Percentiles rank a stretch among this genome's conserved stretches.
Evolutionary conservation across 1,139 yeast genomes (phyloP).

Genomic region (Suhomyces bokatorum): DNA sequence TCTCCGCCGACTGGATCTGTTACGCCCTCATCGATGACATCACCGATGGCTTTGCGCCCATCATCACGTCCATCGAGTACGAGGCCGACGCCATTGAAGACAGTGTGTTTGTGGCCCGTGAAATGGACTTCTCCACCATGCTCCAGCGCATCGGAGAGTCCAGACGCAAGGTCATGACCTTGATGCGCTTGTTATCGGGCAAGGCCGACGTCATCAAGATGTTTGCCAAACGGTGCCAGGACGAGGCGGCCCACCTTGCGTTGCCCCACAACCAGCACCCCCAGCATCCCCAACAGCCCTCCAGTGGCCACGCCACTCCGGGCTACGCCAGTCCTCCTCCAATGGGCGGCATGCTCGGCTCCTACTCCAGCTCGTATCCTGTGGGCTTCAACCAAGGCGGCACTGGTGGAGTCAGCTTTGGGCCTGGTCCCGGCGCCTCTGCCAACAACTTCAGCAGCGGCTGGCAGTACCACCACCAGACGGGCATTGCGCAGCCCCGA

Average conservation of each 20-base stretch:
- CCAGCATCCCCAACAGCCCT: too few relatives aligned
- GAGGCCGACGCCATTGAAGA: constrained; percentile 95
- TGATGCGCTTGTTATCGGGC: constrained; percentile 86
- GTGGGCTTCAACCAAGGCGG: constrained; percentile 17
- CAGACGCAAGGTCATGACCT: constrained; percentile 86
- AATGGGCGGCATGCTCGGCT: constrained; percentile 7
- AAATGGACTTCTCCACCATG: constrained; percentile 66
- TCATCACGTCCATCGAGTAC: constrained; percentile 79
- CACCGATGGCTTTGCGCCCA: constrained; percentile 91
- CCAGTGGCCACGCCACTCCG: neutral
- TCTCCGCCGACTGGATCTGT: constrained; percentile 90
- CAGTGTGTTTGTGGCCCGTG: constrained; percentile 47
- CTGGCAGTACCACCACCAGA: constrained; percentile 13
- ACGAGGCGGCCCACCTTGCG: constrained; percentile 36
- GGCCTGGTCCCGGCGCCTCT: constrained; percentile 25
- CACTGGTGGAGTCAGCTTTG: constrained; percentile 24
- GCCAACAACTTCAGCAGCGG: constrained; percentile 16
- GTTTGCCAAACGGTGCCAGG: constrained; percentile 96
- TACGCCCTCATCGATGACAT: constrained; percentile 93
- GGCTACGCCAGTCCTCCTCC: constrained; percentile 10
- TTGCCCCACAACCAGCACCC: constrained; percentile 7
- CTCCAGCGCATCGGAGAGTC: constrained; percentile 83
- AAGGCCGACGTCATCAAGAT: constrained; percentile 96
- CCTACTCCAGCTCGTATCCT: constrained; percentile 9
- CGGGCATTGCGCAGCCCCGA: constrained; percentile 58